These are phyloP conservation scores for Cavenderia fasciculata DNA, from an alignment of 78 protist species.

Conservation along the genomic window DNA sequence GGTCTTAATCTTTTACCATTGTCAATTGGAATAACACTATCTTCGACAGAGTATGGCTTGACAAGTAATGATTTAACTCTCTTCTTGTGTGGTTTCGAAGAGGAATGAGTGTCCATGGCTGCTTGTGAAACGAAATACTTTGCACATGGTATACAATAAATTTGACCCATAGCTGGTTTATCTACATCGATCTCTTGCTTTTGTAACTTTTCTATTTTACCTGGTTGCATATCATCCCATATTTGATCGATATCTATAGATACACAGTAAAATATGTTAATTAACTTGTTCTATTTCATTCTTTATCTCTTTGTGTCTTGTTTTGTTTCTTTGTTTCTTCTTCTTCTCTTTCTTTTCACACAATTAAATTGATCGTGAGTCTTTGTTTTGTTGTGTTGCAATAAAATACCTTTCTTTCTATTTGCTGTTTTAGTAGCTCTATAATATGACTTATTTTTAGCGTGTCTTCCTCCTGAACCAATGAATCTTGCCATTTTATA, in stretches of 20 bases:
- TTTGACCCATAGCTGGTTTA: slow-evolving; percentile 77
- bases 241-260: slow-evolving; percentile 70
- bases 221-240: slow-evolving; percentile 76
- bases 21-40: slow-evolving; percentile 50
- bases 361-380: not conserved
- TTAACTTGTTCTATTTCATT: not conserved
- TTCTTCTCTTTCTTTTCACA: not conserved
- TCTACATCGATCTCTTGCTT: slow-evolving; percentile 65
- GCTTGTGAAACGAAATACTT: slow-evolving; percentile 29
- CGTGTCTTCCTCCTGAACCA: slow-evolving; percentile 61
- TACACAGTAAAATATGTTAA: not conserved
- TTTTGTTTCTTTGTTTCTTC: not conserved
- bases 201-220: slow-evolving; percentile 27
- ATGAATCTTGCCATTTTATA: slow-evolving; percentile 65
- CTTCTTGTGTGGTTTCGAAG: slow-evolving; percentile 50
- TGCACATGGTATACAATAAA: slow-evolving; percentile 63
- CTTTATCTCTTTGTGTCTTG: not conserved
- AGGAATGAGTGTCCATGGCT: slow-evolving; percentile 42
- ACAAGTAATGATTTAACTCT: slow-evolving; percentile 59
- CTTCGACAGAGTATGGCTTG: slow-evolving; percentile 60
- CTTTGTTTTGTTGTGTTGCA: not conserved
- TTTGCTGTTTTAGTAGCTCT: slow-evolving; percentile 54
- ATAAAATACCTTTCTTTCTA: slow-evolving; percentile 56
- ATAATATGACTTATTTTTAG: slow-evolving; percentile 57
- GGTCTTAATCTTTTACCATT: slow-evolving; percentile 71